A percentile compares a stretch with the other conserved stretches of the same genome.
phyloP scores from a whole-genome alignment of 768 basidiomycete species.

The Candolleomyces eurysporus region DNA sequence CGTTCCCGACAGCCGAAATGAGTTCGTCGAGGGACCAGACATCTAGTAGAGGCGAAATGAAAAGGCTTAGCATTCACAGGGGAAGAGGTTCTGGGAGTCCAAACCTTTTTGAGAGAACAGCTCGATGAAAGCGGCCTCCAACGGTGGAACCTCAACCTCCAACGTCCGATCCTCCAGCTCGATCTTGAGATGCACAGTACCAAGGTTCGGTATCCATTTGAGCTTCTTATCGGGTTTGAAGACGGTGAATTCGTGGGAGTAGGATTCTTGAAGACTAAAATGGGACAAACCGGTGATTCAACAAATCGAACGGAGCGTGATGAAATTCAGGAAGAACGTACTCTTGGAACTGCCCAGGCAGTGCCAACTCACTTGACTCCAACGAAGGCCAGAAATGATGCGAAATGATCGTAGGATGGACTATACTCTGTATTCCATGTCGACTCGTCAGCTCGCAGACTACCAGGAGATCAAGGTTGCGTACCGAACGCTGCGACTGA shows the following conservation, averaged over 20 bases:
- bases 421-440: slow-evolving; percentile 44
- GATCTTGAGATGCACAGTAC: slow-evolving; percentile 77
- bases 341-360: slow-evolving; percentile 86
- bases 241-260: slow-evolving; percentile 70
- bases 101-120: slow-evolving; percentile 73
- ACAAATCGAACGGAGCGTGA: not conserved
- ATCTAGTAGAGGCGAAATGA: slow-evolving; percentile 35
- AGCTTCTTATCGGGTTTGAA: slow-evolving; percentile 94
- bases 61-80: not conserved
- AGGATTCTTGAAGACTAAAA: slow-evolving; percentile 67
- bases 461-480: slow-evolving; percentile 20
- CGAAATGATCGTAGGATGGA: slow-evolving; percentile 92
- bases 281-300: not conserved
- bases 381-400: slow-evolving; percentile 93
- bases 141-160: slow-evolving; percentile 72
- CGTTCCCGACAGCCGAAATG: slow-evolving; percentile 56
- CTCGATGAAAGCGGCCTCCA: slow-evolving; percentile 91
- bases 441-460: not conserved
- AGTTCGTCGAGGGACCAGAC: slow-evolving; percentile 74
- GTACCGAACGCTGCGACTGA: slow-evolving; percentile 66
- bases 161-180: slow-evolving; percentile 80
- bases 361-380: slow-evolving; percentile 64
- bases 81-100: not conserved
- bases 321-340: slow-evolving; percentile 39
- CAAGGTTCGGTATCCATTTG: slow-evolving; percentile 86